phyloP scores from a whole-genome alignment of 2,329 filamentous ascomycete species.

The Ceratocystis destructans region DNA sequence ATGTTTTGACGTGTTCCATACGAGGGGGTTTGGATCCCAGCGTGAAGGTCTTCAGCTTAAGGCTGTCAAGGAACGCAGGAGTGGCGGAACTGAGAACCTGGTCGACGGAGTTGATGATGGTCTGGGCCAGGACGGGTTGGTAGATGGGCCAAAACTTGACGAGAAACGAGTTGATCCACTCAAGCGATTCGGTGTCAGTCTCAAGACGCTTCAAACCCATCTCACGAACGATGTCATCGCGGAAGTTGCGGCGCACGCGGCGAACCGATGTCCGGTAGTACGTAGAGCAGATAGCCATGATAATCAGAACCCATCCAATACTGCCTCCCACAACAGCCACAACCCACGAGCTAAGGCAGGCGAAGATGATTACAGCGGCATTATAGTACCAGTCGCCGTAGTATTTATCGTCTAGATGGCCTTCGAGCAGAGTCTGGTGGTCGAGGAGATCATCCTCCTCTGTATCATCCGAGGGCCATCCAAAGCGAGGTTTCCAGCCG shows the following conservation, averaged over 20 bases:
- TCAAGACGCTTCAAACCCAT: constrained; percentile 77
- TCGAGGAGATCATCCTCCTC: constrained; percentile 61
- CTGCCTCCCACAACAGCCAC: constrained; percentile 81
- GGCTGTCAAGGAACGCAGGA: constrained; percentile 80
- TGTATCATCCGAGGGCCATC: constrained; percentile 47
- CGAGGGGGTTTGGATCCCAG: constrained; percentile 89
- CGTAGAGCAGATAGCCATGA: constrained; percentile 84
- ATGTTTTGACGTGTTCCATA: constrained; percentile 95
- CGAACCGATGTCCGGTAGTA: constrained; percentile 95
- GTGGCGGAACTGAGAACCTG: constrained; percentile 89
- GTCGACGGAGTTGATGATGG: constrained; percentile 85
- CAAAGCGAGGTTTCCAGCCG: constrained; percentile 83
- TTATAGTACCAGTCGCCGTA: constrained; percentile 99
- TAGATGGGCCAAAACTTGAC: constrained; percentile 99
- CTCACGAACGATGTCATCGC: constrained; percentile 84
- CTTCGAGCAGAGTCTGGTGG: constrained; percentile 77
- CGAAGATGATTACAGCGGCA: constrained; percentile 82
- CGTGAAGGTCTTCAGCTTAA: constrained; percentile 87
- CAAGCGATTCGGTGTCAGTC: constrained; percentile 78
- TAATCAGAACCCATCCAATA: constrained; percentile 78
- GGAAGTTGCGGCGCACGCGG: constrained; percentile 85
- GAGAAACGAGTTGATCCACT: constrained; percentile 98
- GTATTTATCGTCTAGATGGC: constrained; percentile 72
- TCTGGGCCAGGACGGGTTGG: constrained; percentile 81
- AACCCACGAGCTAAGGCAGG: constrained; percentile 80